These are phyloP conservation scores for Kwoniella shivajii DNA, from an alignment of 1,284 basidiomycete genomes.

Conservation along the genomic window DNA sequence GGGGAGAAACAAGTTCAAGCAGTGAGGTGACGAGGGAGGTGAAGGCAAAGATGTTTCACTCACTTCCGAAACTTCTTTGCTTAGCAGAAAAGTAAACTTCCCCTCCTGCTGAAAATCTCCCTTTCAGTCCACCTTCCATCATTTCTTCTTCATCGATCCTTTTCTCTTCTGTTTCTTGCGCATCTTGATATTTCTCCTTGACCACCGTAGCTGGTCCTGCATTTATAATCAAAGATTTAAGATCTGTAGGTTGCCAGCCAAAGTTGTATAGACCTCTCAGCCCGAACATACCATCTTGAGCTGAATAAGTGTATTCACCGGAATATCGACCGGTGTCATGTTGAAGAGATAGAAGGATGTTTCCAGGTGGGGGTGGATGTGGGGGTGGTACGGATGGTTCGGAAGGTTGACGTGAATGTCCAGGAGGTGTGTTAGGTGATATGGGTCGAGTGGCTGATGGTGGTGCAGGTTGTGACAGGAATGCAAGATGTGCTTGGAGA, in stretches of 20 bases:
- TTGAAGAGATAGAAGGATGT: conserved; percentile 84
- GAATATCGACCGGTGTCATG: conserved; percentile 92
- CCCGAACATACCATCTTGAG: conserved; percentile 91
- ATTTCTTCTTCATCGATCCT: conserved; percentile 87
- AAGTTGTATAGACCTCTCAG: conserved; percentile 91
- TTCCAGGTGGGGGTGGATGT: conserved; percentile 58
- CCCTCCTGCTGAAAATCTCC: conserved; percentile 86
- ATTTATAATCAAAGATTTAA: neutral
- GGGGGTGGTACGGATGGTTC: conserved; percentile 58
- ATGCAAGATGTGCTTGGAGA: conserved; percentile 53
- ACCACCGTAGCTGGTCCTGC: conserved; percentile 27
- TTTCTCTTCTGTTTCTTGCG: conserved; percentile 50
- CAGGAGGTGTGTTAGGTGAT: conserved; percentile 25
- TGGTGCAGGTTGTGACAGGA: conserved; percentile 46
- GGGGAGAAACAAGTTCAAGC: too few species aligned
- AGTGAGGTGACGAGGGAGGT: too few species aligned
- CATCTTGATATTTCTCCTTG: conserved; percentile 49
- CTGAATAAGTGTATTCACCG: conserved; percentile 91
- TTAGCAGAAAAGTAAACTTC: conserved; percentile 93
- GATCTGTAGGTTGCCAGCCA: conserved; percentile 55
- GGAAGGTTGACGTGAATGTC: conserved; percentile 63
- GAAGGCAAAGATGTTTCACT: conserved; percentile 46
- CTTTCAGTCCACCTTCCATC: conserved; percentile 83
- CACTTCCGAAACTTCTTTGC: conserved; percentile 88
- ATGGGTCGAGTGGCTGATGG: conserved; percentile 31